Conservation (phyloP, 2,329 filamentous ascomycete genomes). For the Colletotrichum paranaense region DNA sequence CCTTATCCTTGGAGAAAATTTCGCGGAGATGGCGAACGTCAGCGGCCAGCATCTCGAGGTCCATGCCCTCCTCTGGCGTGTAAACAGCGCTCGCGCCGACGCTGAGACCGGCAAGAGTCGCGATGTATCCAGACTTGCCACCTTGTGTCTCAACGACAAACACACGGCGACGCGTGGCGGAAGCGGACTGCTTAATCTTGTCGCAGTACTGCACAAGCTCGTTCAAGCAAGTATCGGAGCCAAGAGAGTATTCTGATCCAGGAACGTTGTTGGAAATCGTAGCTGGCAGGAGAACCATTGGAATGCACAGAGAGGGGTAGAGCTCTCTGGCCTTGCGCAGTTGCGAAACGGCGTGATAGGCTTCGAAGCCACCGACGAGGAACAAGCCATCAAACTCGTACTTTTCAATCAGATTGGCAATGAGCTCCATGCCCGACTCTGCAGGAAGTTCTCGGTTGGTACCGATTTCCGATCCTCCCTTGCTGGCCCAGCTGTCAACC, state of each 20-base stretch:
- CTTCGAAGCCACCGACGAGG: conserved; percentile 94
- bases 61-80: conserved; percentile 95
- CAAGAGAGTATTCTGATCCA: conserved; percentile 95
- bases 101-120: conserved; percentile 88
- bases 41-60: conserved; percentile 88
- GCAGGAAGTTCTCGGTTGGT: conserved; percentile 94
- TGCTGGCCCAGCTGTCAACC: conserved; percentile 94
- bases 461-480: conserved; percentile 96
- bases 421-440: conserved; percentile 84
- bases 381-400: conserved; percentile 94
- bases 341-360: conserved; percentile 91
- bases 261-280: conserved; percentile 99
- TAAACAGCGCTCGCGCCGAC: conserved; percentile 95
- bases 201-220: conserved; percentile 95
- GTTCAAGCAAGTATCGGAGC: conserved; percentile 96
- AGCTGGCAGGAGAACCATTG: conserved; percentile 91
- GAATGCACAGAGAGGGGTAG: conserved; percentile 90
- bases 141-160: conserved; percentile 99
- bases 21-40: conserved; percentile 92
- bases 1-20: conserved; percentile 86
- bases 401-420: conserved; percentile 84
- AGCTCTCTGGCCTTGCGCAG: conserved; percentile 82
- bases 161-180: conserved; percentile 89
- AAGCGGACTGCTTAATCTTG: conserved; percentile 96
- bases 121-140: conserved; percentile 92